Conservation (phyloP, 352 stramenopile genomes). For the Phytophthora ohioensis region DNA sequence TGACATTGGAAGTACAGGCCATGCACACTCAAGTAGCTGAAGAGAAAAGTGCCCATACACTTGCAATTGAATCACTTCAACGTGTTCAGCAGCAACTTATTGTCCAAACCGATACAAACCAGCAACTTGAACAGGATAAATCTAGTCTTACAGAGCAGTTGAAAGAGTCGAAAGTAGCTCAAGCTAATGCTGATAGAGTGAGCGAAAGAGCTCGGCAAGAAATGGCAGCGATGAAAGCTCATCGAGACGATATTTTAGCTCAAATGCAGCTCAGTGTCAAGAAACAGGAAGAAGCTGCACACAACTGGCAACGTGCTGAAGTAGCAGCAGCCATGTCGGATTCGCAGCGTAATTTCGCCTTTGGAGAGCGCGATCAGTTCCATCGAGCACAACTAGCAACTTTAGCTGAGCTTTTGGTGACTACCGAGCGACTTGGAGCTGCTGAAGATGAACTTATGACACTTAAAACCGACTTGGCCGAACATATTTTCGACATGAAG, state of each 20-base stretch:
- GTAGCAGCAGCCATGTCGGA: constrained; percentile 65
- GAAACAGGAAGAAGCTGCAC: constrained; percentile 49
- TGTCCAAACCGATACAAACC: constrained; percentile 4
- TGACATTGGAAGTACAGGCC: constrained; percentile 42
- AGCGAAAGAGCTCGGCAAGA: constrained; percentile 39
- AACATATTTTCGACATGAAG: constrained; percentile 75
- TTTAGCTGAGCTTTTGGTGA: constrained; percentile 56
- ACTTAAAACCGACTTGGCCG: constrained; percentile 65
- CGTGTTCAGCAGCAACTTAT: constrained; percentile 17
- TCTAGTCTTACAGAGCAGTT: constrained; percentile 27
- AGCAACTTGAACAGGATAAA: constrained; percentile 28
- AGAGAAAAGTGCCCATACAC: constrained; percentile 46
- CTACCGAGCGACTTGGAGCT: constrained; percentile 51
- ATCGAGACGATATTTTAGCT: constrained; percentile 58
- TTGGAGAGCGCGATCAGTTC: constrained; percentile 61
- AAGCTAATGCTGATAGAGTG: constrained; percentile 41
- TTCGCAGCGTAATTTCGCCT: constrained; percentile 73
- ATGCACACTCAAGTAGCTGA: constrained; percentile 55
- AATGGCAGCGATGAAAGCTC: constrained; percentile 42
- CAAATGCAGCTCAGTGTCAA: constrained; percentile 58
- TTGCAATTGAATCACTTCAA: constrained; percentile 20
- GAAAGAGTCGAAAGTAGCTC: constrained; percentile 39
- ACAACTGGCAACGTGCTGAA: constrained; percentile 70
- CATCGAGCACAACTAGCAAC: constrained; percentile 53
- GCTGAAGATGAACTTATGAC: constrained; percentile 64